Base-by-base conservation (phyloP, 2,329 filamentous ascomycete genomes). In the Endoconidiophora laricicola region DNA sequence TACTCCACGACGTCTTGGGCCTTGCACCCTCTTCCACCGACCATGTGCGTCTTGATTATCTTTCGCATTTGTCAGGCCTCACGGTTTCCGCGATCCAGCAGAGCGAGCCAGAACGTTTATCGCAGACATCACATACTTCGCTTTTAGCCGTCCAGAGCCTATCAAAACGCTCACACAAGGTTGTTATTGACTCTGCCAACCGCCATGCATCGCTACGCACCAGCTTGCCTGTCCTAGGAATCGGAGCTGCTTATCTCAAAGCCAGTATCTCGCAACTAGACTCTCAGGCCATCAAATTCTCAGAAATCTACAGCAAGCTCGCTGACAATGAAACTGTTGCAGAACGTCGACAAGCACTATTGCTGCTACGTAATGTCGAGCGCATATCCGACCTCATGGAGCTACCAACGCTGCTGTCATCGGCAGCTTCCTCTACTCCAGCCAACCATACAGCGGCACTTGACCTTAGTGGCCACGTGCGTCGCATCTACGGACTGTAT, bases 381-480 rank as follows among this genome's bases (percentile, higher is more conserved):
- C 79, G 90, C 50, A 72, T 96, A 2, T 83, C 87, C 26, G 88
- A 95, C 62, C 81, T 96, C 29, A 77, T 98, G 53, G 90, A 96
- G 59, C 74, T 98, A 26, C 91, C 91, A 0, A 79, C 83, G 0
- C 69, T 96, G 33, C 74, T 98, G 12, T 83, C 84, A 10, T 87
- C 88, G 1, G 81, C 88, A 43, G 81, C 88, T 51, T 74, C 74
- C 2, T 66, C 73, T 1, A 71, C 65, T 3, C 70, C 78, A 3
- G 76, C 79, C 54, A 93, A 86, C 57, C 94, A 95, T 67, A 81
- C 87, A 2, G 85, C 86, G 0, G 88, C 88, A 0, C 71, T 98
- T 33, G 91, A 98, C 63, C 72, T 98, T 2, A 83, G 94, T 60
- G 82, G 85, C n/a, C 91, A 96, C 62, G 91, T 95, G 60, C 85